These are phyloP conservation scores for Yarrowia sp. DNA, from an alignment of 805 yeast genomes.

Conservation along the genomic window DNA sequence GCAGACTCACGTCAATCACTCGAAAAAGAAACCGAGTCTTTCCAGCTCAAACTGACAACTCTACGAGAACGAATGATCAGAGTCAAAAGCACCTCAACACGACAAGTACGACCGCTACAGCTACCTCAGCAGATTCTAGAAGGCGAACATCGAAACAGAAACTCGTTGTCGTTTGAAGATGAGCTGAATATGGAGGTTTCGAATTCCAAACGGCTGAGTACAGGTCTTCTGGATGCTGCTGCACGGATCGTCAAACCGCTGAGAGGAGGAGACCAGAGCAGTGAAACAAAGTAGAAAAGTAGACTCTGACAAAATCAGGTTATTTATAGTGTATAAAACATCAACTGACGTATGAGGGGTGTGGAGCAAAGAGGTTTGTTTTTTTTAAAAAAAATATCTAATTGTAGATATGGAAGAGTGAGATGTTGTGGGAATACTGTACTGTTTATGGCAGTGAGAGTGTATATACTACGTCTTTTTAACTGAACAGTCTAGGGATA, in stretches of 20 bases:
- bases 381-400: too few relatives aligned
- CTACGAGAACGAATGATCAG: slow-evolving; percentile 1
- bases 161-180: slow-evolving; percentile 10
- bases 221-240: not conserved
- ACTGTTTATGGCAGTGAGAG: too few relatives aligned
- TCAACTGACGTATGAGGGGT: not conserved
- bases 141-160: not conserved
- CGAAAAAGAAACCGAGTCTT: slow-evolving; percentile 15
- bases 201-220: not conserved
- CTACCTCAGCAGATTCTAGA: slow-evolving; percentile 17
- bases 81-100: not conserved
- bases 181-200: slow-evolving; percentile 16
- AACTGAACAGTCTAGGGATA: too few relatives aligned
- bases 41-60: slow-evolving; percentile 4
- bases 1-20: not conserved
- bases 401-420: too few relatives aligned
- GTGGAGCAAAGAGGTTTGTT: too few relatives aligned
- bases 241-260: slow-evolving; percentile 9
- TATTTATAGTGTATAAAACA: not conserved
- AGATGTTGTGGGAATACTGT: not conserved
- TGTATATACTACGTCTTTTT: too few relatives aligned
- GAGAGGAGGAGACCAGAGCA: slow-evolving; percentile 5
- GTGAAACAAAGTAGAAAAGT: not conserved
- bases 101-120: slow-evolving; percentile 4
- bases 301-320: not conserved